Evolutionary conservation across 1,284 basidiomycete species (phyloP), one percentile per base, ranked within the genome.

Genomic region (Cutaneotrichosporon dermatis): DNA sequence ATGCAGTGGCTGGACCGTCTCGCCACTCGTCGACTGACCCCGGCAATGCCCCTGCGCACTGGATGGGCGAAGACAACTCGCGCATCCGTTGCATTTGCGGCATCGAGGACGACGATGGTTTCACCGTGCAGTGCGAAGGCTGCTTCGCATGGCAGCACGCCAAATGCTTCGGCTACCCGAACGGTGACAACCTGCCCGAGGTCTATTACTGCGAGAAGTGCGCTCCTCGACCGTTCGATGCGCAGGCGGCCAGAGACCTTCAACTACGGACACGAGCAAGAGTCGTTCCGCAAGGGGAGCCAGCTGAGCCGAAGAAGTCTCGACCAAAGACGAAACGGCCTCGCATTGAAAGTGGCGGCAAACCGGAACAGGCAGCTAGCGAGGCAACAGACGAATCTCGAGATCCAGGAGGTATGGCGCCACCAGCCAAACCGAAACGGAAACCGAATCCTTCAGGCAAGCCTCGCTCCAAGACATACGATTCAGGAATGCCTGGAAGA

Each of bases 61-160:
- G 67, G 60, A 69, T 79, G 62, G 74, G 77, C 25, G 72, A 73
- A 46, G 74, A 79, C 60, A 78, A 79, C 57, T 69, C 71, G 11
- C 55, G 71, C 12, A 79, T 79, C 54, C 71, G 78, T 35, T 79
- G 78, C 60, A 79, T 79, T 55, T 79, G 78, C 57, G 71, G 70
- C 4, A 69, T 77, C 43, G 69, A 67, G 8, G 83, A 87, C 68
- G 93, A 94, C 78, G 92, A 94, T 73, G 92, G 92, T 13, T 93
- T 92, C 79, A 90, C 88, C 13, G 92, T 96, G 60, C 90, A 90
- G 34, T 97, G 93, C 77, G 94, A 96, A 75, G 79, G 82, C 55
- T 97, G 94, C 75, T 84, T 84, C 33, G 84, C 89, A 15, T 96
- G 93, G 92, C 90, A 90, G 70, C 93, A 97, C 77, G 89, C 85